A percentile compares a stretch with the other conserved stretches of the same genome.
These are phyloP conservation scores for Polygonum maritimum DNA, from an alignment of 148 eudicot genomes.

Conservation along the genomic window DNA sequence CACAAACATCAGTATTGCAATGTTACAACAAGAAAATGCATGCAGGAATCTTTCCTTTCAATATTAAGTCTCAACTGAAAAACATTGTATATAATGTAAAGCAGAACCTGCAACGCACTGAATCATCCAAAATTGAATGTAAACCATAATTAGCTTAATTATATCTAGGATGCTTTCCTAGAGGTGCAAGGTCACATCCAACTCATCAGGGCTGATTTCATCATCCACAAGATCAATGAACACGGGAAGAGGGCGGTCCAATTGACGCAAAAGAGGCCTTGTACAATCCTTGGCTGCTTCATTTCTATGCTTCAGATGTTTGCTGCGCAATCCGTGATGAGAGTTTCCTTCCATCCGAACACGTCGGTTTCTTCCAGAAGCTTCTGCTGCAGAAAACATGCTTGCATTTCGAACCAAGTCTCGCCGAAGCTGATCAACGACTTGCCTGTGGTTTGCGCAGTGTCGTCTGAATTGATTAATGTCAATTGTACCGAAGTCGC, in stretches of 20 bases:
- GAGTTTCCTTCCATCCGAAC: background rate
- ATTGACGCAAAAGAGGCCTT: background rate
- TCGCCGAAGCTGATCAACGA: background rate
- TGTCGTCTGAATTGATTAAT: background rate
- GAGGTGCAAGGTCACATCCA: background rate
- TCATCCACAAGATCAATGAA: background rate
- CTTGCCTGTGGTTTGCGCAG: background rate
- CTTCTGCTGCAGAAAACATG: background rate
- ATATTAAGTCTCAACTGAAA: no score
- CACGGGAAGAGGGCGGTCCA: background rate
- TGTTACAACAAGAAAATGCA: no score
- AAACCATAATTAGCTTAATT: background rate
- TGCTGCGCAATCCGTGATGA: background rate
- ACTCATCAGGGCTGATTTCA: background rate
- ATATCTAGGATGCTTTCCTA: background rate
- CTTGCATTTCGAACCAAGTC: background rate
- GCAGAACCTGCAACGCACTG: no score
- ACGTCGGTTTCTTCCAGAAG: background rate
- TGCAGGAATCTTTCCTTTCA: no score
- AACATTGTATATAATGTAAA: no score
- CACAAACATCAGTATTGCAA: background rate
- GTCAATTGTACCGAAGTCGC: background rate
- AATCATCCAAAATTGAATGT: no score
- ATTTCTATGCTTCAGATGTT: background rate
- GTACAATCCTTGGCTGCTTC: background rate